Evolutionary conservation across 2,329 filamentous ascomycete genomes (phyloP).

Genomic region (Penicillium psychrosexuale): DNA sequence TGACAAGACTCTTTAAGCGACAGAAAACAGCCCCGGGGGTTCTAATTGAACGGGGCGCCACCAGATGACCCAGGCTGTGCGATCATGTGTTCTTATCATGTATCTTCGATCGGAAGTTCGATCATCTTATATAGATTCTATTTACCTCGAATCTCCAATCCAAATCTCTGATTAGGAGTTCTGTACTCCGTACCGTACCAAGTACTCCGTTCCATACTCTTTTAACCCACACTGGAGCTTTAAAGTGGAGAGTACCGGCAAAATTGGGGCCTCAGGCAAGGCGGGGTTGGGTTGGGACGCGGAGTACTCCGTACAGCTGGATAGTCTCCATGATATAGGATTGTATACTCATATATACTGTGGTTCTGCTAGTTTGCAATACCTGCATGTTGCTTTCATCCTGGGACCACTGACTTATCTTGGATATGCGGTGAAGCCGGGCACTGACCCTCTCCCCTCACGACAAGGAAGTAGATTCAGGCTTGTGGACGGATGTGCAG

Average conservation of each 20-base stretch:
- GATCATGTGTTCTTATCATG: not conserved
- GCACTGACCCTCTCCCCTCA: not conserved
- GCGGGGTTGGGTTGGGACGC: not conserved
- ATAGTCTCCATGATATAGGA: not conserved
- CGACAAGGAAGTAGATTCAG: not conserved
- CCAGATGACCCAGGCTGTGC: not conserved
- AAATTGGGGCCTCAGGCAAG: conserved; percentile 5
- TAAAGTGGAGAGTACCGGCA: conserved; percentile 26
- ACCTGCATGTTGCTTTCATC: not conserved
- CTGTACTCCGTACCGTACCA: conserved; percentile 1
- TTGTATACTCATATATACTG: too few relatives aligned
- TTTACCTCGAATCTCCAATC: not conserved
- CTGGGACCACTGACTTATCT: not conserved
- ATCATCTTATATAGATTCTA: too few relatives aligned
- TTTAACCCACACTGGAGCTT: conserved; percentile 18
- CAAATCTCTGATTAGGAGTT: not conserved
- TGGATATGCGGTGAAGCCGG: not conserved
- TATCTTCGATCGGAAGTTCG: not conserved
- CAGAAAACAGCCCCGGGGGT: not conserved
- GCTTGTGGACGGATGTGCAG: not conserved
- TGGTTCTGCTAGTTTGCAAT: not conserved
- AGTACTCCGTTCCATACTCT: not conserved
- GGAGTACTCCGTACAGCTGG: not conserved
- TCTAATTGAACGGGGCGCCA: not conserved
- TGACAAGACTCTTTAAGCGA: not conserved